Evolutionary conservation across 495 filamentous ascomycete genomes (phyloP).

Genomic region (Pseudoneurospora amorphoporcata): DNA sequence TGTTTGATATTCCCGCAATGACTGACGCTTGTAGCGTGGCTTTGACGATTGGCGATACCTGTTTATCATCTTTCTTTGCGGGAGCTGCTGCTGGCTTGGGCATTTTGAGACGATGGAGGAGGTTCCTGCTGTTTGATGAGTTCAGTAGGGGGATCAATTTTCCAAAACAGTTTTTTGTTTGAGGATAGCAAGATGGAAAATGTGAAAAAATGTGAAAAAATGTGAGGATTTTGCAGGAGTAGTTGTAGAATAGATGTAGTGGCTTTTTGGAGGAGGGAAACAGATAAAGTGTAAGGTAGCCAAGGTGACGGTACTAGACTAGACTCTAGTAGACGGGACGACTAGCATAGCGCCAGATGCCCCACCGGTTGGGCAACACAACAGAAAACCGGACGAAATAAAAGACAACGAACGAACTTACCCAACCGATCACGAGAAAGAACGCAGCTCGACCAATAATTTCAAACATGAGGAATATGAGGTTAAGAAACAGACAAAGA

Average conservation of each 20-base stretch:
- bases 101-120: background rate
- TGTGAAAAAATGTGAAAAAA: background rate
- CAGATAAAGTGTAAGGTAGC: background rate
- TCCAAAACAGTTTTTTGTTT: background rate
- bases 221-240: background rate
- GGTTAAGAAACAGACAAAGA: background rate
- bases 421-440: background rate
- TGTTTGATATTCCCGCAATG: constrained; percentile 65
- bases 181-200: background rate
- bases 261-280: background rate
- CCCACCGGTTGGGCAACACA: background rate
- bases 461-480: background rate
- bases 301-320: background rate
- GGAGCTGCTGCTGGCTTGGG: background rate
- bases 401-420: background rate
- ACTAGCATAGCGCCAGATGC: background rate
- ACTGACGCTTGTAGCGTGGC: constrained; percentile 62
- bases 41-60: constrained; percentile 44
- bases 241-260: background rate
- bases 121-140: background rate
- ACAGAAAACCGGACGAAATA: background rate
- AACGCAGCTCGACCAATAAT: background rate
- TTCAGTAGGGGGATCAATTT: background rate
- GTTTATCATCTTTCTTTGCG: background rate
- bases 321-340: background rate